Percentiles rank a stretch among this genome's conserved stretches.
These are phyloP conservation scores for Gymnopus androsaceus DNA, from an alignment of 1,284 basidiomycete genomes.

Conservation along the genomic window DNA sequence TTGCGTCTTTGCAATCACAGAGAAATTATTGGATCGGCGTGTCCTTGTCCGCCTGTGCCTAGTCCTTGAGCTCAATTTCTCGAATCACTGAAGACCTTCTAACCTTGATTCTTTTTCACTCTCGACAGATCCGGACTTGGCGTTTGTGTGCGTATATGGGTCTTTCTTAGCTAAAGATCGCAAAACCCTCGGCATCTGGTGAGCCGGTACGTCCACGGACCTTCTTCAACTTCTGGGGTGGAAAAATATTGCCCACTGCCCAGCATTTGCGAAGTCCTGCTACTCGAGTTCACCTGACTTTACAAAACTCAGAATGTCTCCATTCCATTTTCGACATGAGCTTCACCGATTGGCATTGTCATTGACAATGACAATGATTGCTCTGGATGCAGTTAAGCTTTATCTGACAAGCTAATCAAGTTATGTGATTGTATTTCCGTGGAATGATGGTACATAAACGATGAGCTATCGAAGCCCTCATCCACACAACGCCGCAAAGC, in stretches of 20 bases:
- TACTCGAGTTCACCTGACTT: not conserved
- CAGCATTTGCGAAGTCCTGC: not conserved
- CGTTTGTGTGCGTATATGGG: not conserved
- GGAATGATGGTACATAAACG: conserved; percentile 6
- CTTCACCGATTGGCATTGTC: not conserved
- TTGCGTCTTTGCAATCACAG: not conserved
- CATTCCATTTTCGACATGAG: too few species aligned
- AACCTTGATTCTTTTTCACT: not conserved
- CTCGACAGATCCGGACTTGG: conserved; percentile 4
- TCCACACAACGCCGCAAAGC: not conserved
- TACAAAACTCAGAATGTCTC: not conserved
- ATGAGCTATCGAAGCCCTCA: not conserved
- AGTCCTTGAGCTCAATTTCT: not conserved
- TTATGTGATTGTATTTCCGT: conserved; percentile 5
- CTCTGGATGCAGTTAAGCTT: not conserved
- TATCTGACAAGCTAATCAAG: not conserved
- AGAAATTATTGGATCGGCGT: not conserved
- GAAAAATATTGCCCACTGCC: not conserved
- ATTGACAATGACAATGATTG: not conserved
- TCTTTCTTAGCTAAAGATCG: not conserved
- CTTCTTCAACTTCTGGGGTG: not conserved
- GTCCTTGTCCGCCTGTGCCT: not conserved
- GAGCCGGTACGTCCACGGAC: conserved; percentile 8
- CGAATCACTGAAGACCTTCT: not conserved
- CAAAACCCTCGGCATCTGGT: conserved; percentile 2